phyloP scores from a whole-genome alignment of 495 filamentous ascomycete species.

The Sabuloglossum arenarium region DNA sequence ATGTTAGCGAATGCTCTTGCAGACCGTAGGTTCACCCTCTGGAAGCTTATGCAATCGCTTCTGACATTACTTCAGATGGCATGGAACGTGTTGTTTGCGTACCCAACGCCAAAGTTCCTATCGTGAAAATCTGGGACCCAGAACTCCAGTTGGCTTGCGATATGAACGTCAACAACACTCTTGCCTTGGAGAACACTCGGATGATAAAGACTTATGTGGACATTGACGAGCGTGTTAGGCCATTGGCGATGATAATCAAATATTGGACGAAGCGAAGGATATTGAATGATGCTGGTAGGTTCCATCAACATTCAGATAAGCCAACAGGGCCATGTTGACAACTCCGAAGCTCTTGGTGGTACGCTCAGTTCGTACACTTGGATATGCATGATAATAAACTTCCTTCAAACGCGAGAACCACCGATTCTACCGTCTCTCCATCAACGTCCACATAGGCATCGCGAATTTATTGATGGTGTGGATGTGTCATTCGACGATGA shows the following conservation, averaged over 20 bases:
- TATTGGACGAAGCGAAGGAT: conserved; percentile 87
- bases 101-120: conserved; percentile 84
- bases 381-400: conserved; percentile 97
- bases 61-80: conserved; percentile 37
- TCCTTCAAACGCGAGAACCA: conserved; percentile 74
- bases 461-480: conserved; percentile 33
- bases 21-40: conserved; percentile 38
- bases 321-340: conserved; percentile 85
- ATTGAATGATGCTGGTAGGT: conserved; percentile 84
- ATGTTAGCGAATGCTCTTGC: conserved; percentile 66
- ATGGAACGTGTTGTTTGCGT: conserved; percentile 94
- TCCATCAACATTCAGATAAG: conserved; percentile 45
- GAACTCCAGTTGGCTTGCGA: conserved; percentile 81
- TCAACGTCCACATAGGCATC: conserved; percentile 43
- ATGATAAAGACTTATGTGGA: conserved; percentile 98
- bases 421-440: conserved; percentile 79
- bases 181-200: conserved; percentile 85
- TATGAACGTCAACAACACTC: conserved; percentile 95
- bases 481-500: conserved; percentile 72
- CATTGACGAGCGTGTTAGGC: conserved; percentile 76
- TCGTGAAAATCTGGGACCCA: conserved; percentile 98
- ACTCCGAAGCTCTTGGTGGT: conserved; percentile 60
- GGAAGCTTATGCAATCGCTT: not conserved
- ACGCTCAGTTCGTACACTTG: conserved; percentile 98
- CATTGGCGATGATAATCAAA: conserved; percentile 87